Base-by-base conservation (phyloP, 352 stramenopile genomes). In the Elongisporangium undulatum region DNA sequence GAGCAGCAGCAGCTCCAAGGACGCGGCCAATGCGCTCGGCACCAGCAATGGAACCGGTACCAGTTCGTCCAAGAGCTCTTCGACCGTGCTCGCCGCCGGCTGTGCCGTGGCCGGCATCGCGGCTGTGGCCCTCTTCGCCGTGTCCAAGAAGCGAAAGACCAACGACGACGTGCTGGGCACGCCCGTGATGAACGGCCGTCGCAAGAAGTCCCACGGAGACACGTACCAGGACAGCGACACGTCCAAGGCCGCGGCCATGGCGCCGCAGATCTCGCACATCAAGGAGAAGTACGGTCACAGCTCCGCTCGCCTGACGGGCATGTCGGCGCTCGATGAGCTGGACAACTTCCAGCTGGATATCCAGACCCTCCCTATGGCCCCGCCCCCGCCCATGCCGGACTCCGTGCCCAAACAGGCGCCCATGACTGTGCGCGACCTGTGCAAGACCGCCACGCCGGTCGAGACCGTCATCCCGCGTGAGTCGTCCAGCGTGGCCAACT, bases 71-170 rank as follows among this genome's bases (percentile, higher is more conserved):
- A 61, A 64, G n/a, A 58, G 65, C 29, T 67, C 57, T 0, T 52
- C 75, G 49, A 69, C 26, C 10, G 56, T 61, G 12, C 53, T 75
- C 13, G 65, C 63, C 17, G 55, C 67, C 12, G 66, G 68, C 23
- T 72, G 67, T 50, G 67, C 58, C 0, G 60, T 79, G 24, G 72
- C 57, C 0, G 63, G 51, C 4, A 56, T 77, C 16, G 72, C 65
- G 51, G 69, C 64, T 4, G 53, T 84, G 21, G 72, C 62, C 2
- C 63, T 81, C n/a, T 73, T 85, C 51, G 61, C 73, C 8, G 67
- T 72, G 20, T 51, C 77, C 12, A 71, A 69, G 20, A 75, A 62
- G 17, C 55, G 67, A 24, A 56, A 66, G 48, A 62, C 45, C 17
- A 69, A 63, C 53, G 58, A 61, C 3, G 74, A 64, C 3, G 67